phyloP scores from a whole-genome alignment of 306 rosid species.

The Oemleria cerasiformis region DNA sequence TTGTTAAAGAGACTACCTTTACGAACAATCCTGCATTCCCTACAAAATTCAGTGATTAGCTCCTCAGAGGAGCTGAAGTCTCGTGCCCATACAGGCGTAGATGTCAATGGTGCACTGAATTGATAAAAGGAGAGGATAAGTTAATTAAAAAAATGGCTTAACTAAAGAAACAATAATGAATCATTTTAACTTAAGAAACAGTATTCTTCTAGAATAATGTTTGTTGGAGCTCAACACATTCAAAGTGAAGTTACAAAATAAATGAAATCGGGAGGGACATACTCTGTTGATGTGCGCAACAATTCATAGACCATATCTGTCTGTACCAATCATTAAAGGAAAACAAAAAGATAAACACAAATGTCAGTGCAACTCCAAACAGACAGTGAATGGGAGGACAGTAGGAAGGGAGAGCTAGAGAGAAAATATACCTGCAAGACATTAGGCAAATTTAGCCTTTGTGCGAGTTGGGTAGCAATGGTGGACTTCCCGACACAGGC shows the following conservation, averaged over 20 bases:
- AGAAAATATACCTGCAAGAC: slow-evolving; percentile 69
- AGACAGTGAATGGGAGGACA: background rate
- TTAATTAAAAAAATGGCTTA: slow-evolving; percentile 14
- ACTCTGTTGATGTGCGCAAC: slow-evolving; percentile 96
- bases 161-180: background rate
- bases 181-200: background rate
- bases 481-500: slow-evolving; percentile 98
- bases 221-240: background rate
- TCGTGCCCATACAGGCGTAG: slow-evolving; percentile 88
- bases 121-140: slow-evolving; percentile 26
- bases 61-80: slow-evolving; percentile 90
- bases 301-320: slow-evolving; percentile 98
- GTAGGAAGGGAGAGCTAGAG: slow-evolving; percentile 9
- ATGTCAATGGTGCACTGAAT: slow-evolving; percentile 77
- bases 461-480: slow-evolving; percentile 94
- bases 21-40: slow-evolving; percentile 96
- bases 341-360: slow-evolving; percentile 27
- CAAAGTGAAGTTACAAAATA: slow-evolving; percentile 4
- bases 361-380: slow-evolving; percentile 15
- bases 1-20: slow-evolving; percentile 49
- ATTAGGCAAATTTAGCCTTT: slow-evolving; percentile 92
- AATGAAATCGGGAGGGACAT: slow-evolving; percentile 36
- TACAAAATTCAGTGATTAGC: slow-evolving; percentile 87
- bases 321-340: slow-evolving; percentile 44
- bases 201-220: background rate